Percentiles rank a stretch among this genome's conserved stretches.
These are phyloP conservation scores for Jackrogersella multiformis DNA, from an alignment of 495 filamentous ascomycete genomes.

Conservation along the genomic window DNA sequence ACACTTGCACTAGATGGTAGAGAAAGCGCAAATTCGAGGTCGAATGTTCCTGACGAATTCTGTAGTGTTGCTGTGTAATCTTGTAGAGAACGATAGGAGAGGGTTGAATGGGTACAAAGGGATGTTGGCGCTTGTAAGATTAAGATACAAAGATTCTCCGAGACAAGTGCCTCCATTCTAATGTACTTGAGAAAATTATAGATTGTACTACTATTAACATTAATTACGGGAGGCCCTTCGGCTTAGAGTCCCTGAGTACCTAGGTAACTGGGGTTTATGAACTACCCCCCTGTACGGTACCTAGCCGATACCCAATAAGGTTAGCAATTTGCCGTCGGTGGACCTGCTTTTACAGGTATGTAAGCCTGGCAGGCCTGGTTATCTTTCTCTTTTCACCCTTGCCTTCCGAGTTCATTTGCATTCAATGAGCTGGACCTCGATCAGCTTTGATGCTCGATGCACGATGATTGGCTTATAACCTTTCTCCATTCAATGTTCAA, in stretches of 20 bases:
- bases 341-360: no score
- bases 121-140: neutral
- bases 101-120: constrained; percentile 1
- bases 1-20: no score
- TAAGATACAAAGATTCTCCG: neutral
- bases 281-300: constrained; percentile 24
- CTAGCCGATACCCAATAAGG: constrained; percentile 31
- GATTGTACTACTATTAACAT: constrained; percentile 26
- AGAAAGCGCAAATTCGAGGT: constrained; percentile 17
- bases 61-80: constrained; percentile 11
- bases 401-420: constrained; percentile 27
- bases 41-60: constrained; percentile 39
- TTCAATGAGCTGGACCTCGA: constrained; percentile 29
- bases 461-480: constrained; percentile 12
- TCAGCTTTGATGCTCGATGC: no score
- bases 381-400: constrained; percentile 29
- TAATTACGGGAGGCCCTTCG: constrained; percentile 6
- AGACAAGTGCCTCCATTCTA: neutral
- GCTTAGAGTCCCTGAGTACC: no score
- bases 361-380: neutral
- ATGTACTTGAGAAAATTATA: constrained; percentile 25
- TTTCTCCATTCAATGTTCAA: constrained; percentile 6
- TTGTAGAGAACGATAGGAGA: constrained; percentile 25
- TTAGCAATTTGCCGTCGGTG: constrained; percentile 20
- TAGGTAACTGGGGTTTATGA: constrained; percentile 25